A percentile compares a stretch with the other conserved stretches of the same genome.
phyloP scores from a whole-genome alignment of 768 basidiomycete genomes.

The Rhizopogon sp. region DNA sequence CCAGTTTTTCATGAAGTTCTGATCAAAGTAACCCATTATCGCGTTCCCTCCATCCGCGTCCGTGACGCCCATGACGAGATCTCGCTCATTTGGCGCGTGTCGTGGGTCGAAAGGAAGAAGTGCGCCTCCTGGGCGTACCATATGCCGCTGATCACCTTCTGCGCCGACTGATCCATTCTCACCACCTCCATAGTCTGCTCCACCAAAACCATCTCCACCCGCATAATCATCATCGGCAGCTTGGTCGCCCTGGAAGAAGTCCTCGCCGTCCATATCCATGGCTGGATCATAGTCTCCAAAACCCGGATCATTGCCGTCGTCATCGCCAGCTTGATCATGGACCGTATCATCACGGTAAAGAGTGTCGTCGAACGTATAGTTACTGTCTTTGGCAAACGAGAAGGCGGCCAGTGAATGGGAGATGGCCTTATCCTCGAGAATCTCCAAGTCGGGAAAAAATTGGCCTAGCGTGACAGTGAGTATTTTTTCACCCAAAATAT shows the following conservation, averaged over 20 bases:
- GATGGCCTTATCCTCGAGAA: conserved; percentile 66
- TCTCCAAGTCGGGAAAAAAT: conserved; percentile 67
- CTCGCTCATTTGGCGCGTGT: conserved; percentile 66
- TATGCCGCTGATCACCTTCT: conserved; percentile 35
- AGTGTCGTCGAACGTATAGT: conserved; percentile 55
- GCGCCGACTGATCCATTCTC: conserved; percentile 40
- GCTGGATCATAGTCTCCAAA: conserved; percentile 19
- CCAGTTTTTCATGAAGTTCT: conserved; percentile 88
- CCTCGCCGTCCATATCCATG: conserved; percentile 42
- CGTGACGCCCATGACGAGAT: conserved; percentile 84
- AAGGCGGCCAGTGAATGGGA: conserved; percentile 79
- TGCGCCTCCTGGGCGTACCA: conserved; percentile 33
- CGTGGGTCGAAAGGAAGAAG: conserved; percentile 85
- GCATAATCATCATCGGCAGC: conserved; percentile 45
- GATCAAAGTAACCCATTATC: conserved; percentile 88
- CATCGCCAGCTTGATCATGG: conserved; percentile 29
- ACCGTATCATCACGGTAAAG: conserved; percentile 55
- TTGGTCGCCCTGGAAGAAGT: conserved; percentile 66
- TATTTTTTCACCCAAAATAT: background rate
- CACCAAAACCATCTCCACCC: conserved; percentile 31
- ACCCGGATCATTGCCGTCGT: conserved; percentile 21
- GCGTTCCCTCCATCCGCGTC: conserved; percentile 52
- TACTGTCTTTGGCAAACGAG: conserved; percentile 67
- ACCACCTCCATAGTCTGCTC: conserved; percentile 36
- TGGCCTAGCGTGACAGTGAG: conserved; percentile 37